phyloP scores from a whole-genome alignment of 108 stramenopile genomes.

The Cafeteria roenbergensis region DNA sequence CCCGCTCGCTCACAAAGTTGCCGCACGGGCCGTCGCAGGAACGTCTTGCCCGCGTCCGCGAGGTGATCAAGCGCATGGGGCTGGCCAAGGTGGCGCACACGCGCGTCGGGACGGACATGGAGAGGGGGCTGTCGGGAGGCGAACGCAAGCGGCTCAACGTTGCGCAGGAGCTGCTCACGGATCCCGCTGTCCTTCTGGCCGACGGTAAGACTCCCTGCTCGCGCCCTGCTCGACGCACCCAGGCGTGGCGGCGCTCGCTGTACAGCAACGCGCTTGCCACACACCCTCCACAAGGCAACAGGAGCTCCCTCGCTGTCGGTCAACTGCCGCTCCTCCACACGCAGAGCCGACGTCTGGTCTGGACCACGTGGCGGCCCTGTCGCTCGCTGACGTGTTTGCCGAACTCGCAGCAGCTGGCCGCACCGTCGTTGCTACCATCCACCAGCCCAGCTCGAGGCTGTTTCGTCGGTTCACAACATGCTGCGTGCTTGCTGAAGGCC shows the following conservation, averaged over 20 bases:
- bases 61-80: background rate
- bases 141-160: constrained; percentile 2
- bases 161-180: no score
- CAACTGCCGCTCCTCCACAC: no score
- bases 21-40: no score
- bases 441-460: constrained; percentile 65
- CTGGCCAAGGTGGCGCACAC: background rate
- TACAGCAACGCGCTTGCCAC: no score
- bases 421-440: constrained; percentile 62
- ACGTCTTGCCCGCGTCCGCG: background rate
- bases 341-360: constrained; percentile 55
- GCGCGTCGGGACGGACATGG: background rate
- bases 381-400: constrained; percentile 39
- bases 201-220: no score
- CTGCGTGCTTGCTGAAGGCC: constrained; percentile 61
- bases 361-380: constrained; percentile 51
- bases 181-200: no score
- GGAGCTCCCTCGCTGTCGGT: no score
- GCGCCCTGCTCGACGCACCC: no score
- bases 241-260: no score
- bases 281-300: no score
- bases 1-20: no score
- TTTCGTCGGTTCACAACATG: constrained; percentile 58
- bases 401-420: constrained; percentile 40
- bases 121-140: background rate